Evolutionary conservation across 345 rosid genomes (phyloP).

Genomic region (Noccaea caerulescens): DNA sequence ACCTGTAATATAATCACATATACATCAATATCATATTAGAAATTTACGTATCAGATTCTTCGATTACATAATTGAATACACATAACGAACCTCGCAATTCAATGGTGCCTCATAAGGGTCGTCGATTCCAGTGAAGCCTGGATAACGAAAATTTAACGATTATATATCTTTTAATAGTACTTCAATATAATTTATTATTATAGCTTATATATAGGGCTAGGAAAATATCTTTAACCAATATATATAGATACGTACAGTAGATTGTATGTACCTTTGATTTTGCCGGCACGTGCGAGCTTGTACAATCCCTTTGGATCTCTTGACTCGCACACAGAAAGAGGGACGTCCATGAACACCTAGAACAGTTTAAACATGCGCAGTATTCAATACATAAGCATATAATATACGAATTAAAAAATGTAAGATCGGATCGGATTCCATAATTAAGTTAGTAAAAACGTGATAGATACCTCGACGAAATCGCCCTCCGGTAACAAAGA

Average conservation of each 20-base stretch:
- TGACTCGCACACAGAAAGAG: conserved; percentile 74
- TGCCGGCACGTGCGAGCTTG: conserved; percentile 90
- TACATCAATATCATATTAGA: neutral
- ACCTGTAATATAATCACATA: conserved; percentile 52
- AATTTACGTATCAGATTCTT: conserved; percentile 8
- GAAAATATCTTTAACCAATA: neutral
- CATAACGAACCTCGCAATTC: conserved; percentile 58
- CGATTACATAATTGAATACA: neutral
- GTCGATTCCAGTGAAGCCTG: conserved; percentile 83
- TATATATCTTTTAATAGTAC: neutral
- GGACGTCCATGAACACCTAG: conserved; percentile 82
- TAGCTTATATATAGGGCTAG: neutral
- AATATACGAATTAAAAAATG: neutral
- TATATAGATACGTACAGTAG: no score
- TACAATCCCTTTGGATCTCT: conserved; percentile 89
- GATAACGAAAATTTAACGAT: conserved; percentile 18
- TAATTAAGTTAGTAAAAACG: neutral
- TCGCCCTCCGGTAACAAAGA: conserved; percentile 73
- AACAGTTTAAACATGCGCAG: neutral
- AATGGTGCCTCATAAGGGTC: conserved; percentile 80
- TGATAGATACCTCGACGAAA: conserved; percentile 64
- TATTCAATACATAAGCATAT: neutral
- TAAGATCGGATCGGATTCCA: neutral
- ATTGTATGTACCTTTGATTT: conserved; percentile 61
- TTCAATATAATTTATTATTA: neutral